A percentile compares a stretch with the other conserved stretches of the same genome.
These are phyloP conservation scores for Fomes fomentarius DNA, from an alignment of 1,284 basidiomycete genomes.

Conservation along the genomic window DNA sequence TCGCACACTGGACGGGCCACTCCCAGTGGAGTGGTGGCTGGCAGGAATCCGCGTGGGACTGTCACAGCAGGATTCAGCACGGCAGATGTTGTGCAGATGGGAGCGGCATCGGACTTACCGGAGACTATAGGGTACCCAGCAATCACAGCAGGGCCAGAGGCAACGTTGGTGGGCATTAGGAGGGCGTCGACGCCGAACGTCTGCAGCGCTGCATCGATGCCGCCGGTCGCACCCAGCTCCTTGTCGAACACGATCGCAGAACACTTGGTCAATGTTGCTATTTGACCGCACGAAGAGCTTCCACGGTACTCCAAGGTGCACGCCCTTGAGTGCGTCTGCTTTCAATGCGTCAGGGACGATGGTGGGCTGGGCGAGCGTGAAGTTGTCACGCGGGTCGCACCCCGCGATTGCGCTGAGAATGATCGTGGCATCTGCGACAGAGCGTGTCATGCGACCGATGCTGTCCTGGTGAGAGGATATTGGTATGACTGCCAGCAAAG, in stretches of 20 bases:
- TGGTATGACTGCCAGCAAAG: constrained; percentile 53
- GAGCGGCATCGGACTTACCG: constrained; percentile 35
- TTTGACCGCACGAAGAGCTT: constrained; percentile 29
- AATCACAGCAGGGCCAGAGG: constrained; percentile 42
- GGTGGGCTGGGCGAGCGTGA: constrained; percentile 44
- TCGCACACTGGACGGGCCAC: constrained; percentile 34
- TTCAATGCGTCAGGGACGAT: constrained; percentile 44
- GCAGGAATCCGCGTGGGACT: constrained; percentile 66
- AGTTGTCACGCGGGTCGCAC: constrained; percentile 47
- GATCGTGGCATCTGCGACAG: constrained; percentile 47
- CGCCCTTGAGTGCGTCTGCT: constrained; percentile 38
- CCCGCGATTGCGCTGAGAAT: constrained; percentile 49
- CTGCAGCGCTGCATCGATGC: constrained; percentile 49
- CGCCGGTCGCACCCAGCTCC: constrained; percentile 41
- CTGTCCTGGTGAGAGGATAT: constrained; percentile 55
- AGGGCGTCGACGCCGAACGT: constrained; percentile 54
- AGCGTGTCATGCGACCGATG: constrained; percentile 50
- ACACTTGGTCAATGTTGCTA: constrained; percentile 36
- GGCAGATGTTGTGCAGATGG: neutral
- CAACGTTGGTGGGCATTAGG: constrained; percentile 55
- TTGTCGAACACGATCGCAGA: constrained; percentile 42
- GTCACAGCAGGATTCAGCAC: no score
- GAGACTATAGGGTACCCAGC: constrained; percentile 65
- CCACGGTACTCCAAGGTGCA: constrained; percentile 46
- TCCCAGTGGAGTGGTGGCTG: constrained; percentile 43